These are phyloP conservation scores for Magnusiomyces suaveolens DNA, from an alignment of 1,139 yeast species.

Conservation along the genomic window DNA sequence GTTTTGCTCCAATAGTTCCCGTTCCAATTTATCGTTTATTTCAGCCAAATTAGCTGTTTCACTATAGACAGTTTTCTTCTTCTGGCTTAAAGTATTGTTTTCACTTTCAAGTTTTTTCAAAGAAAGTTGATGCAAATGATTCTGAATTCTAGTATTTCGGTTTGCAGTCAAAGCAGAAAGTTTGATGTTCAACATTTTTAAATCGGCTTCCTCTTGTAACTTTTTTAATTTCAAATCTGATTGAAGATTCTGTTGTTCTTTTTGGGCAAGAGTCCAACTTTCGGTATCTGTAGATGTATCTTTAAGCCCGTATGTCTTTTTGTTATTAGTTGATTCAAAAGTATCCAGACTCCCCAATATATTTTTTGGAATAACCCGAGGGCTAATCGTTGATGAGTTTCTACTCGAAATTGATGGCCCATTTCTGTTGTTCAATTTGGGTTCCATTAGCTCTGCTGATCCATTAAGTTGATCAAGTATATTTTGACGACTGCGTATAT, in stretches of 20 bases:
- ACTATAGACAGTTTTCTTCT: conserved; percentile 20
- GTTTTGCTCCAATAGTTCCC: conserved; percentile 18
- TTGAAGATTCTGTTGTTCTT: neutral
- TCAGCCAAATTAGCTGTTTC: conserved; percentile 14
- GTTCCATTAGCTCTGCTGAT: no score
- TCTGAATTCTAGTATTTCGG: neutral
- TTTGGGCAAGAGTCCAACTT: neutral
- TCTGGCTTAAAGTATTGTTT: conserved; percentile 4
- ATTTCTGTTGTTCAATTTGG: no score
- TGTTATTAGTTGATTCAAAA: no score
- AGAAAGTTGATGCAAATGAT: neutral
- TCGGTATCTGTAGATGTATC: neutral
- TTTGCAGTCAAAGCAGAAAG: neutral
- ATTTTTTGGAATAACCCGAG: no score
- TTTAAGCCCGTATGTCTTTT: neutral
- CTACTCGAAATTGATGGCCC: no score
- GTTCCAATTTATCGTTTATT: conserved; percentile 11
- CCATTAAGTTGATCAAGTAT: no score
- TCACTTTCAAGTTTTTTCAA: conserved; percentile 12
- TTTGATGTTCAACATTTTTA: conserved; percentile 5
- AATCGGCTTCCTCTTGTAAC: conserved; percentile 8
- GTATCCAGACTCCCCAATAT: neutral
- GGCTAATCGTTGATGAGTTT: no score
- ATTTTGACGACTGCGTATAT: no score
- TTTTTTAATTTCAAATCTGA: neutral